Evolutionary conservation across 2,329 filamentous ascomycete species (phyloP), one percentile per base, ranked within the genome.

Genomic region (Trichophyton schoenleinii): DNA sequence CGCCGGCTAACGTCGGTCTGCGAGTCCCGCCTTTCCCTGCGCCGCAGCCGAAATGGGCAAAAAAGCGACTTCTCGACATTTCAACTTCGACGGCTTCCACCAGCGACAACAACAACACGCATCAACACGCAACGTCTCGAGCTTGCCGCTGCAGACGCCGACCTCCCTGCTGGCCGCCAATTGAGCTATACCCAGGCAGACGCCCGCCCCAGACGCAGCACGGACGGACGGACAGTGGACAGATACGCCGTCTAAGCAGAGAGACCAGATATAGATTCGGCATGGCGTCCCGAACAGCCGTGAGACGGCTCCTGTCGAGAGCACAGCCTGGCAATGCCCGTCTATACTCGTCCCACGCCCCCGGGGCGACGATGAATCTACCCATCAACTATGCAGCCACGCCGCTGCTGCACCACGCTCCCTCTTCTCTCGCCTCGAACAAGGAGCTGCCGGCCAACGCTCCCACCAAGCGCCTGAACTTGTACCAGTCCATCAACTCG

Each of bases 401-500:
- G 1, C 82, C 89, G 13, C 77, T 97, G 46, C 82, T 99, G 31
- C 83, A 90, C 62, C 94, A 96, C 71, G 88, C 83, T 25, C 81
- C 91, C 1, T 85, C 88, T 66, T 78, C 84, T 0, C 84, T 90
- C 6, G 81, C 95, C 18, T 76, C 80, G 57, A 87, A 87, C 69
- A 78, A 83, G 3, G 90, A 95, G 69, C 83, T 97, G 3, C 80
- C 89, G 0, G 84, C 84, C 71, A 84, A 85, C 53, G 81, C 86
- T 0, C 81, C 81, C 15, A 92, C 90, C 2, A 90, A 89, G 72
- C 87, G 89, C 66, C 87, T 95, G 81, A 97, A 97, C 75, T 82
- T 96, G 42, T 96, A 94, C 77, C 90, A 95, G 72, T 87, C 94
- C 58, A 85, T 99, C 78, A 97, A 97, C 72, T 86, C 92, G 66